Percentiles rank a stretch among this genome's conserved stretches.
phyloP scores from a whole-genome alignment of 306 rosid genomes.

The Leucaena leucocephala region DNA sequence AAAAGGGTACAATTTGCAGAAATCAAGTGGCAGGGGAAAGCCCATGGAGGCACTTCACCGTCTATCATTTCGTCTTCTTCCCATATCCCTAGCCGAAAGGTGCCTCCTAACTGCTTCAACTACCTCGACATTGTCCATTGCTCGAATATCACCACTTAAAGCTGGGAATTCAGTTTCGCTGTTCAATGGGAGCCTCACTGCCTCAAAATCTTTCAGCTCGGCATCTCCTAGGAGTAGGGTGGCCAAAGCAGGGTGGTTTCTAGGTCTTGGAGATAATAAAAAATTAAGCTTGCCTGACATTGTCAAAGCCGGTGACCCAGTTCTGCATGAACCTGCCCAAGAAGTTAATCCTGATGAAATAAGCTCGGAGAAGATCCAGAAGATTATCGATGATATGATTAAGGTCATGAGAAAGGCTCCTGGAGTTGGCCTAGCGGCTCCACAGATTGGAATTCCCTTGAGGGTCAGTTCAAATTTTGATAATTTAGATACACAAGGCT shows the following conservation, averaged over 20 bases:
- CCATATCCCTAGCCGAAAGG: constrained; percentile 34
- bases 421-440: constrained; percentile 95
- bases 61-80: constrained; percentile 47
- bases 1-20: background rate
- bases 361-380: constrained; percentile 75
- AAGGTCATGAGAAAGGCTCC: constrained; percentile 80
- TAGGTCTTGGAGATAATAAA: constrained; percentile 66
- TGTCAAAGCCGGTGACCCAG: constrained; percentile 94
- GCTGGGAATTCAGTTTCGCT: constrained; percentile 7
- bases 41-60: constrained; percentile 61
- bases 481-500: background rate
- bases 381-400: constrained; percentile 85
- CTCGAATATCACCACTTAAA: background rate
- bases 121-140: constrained; percentile 33
- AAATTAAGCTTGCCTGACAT: constrained; percentile 58
- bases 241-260: constrained; percentile 81
- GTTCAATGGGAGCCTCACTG: constrained; percentile 10
- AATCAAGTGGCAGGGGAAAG: background rate
- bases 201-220: constrained; percentile 37
- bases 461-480: constrained; percentile 50
- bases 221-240: constrained; percentile 37
- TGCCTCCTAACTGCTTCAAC: constrained; percentile 17
- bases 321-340: constrained; percentile 81
- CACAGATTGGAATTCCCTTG: constrained; percentile 86
- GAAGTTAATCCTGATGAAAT: constrained; percentile 65